Evolutionary conservation across 345 rosid species (phyloP).

Genomic region (Pugionium cornutum): DNA sequence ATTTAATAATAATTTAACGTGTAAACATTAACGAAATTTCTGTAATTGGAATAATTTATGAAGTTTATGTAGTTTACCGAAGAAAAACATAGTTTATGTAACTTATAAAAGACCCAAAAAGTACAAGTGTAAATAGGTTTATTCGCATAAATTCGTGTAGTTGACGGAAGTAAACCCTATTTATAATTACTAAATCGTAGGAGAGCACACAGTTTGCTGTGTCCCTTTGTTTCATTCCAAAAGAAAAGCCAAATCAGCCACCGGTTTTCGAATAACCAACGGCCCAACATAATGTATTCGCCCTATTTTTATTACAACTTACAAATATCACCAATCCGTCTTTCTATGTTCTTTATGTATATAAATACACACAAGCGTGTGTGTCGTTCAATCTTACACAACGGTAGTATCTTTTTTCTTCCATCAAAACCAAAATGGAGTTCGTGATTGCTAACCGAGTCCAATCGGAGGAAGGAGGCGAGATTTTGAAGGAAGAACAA

Average conservation of each 20-base stretch:
- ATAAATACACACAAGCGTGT: conserved; percentile 16
- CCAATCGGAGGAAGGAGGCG: conserved; percentile 21
- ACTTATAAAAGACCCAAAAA: no score
- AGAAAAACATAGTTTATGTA: no score
- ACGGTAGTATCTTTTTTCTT: background rate
- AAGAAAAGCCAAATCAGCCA: conserved; percentile 38
- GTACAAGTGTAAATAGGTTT: no score
- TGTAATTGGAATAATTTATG: no score
- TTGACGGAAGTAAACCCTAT: no score
- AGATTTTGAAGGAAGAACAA: conserved; percentile 35
- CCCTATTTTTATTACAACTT: background rate
- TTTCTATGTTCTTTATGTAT: background rate
- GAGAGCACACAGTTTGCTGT: conserved; percentile 35
- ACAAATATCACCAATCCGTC: conserved; percentile 30
- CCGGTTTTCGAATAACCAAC: conserved; percentile 35
- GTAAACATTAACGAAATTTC: no score
- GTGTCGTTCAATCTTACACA: background rate
- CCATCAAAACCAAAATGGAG: conserved; percentile 27
- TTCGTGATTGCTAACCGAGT: conserved; percentile 10
- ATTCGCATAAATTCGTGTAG: no score
- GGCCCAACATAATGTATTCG: conserved; percentile 19
- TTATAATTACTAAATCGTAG: background rate
- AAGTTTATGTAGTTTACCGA: no score
- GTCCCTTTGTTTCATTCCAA: conserved; percentile 7
- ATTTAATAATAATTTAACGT: no score